Conservation (phyloP, 768 basidiomycete species). For the Leccinum pellstonianum region DNA sequence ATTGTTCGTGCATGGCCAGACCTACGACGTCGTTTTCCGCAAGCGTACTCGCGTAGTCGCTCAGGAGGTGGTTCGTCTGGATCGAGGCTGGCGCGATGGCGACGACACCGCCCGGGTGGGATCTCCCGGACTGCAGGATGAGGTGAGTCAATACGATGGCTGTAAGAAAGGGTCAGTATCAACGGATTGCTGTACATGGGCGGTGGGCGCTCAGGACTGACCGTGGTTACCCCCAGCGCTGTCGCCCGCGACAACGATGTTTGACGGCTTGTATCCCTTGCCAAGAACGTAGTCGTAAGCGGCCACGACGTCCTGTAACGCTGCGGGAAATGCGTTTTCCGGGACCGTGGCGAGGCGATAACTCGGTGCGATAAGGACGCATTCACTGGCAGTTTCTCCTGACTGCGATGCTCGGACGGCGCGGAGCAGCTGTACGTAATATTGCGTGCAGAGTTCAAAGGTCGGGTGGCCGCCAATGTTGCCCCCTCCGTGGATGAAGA, state of each 20-base stretch:
- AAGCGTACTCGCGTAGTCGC: constrained; percentile 5
- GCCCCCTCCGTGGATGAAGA: constrained; percentile 28
- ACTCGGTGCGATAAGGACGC: constrained; percentile 23
- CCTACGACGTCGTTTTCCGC: constrained; percentile 2
- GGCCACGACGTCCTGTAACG: constrained; percentile 23
- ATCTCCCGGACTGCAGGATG: constrained; percentile 50
- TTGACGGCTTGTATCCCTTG: constrained; percentile 21
- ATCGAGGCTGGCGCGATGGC: constrained; percentile 47
- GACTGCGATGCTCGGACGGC: background rate
- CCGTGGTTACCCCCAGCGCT: constrained; percentile 30
- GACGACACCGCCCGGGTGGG: constrained; percentile 53
- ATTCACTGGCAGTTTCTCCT: background rate
- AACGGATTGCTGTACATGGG: background rate
- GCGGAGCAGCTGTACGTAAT: constrained; percentile 15
- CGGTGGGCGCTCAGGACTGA: constrained; percentile 2
- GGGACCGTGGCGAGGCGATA: constrained; percentile 26
- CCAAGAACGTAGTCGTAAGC: constrained; percentile 27
- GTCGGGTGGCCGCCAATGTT: constrained; percentile 22
- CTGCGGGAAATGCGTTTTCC: constrained; percentile 24
- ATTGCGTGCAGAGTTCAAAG: background rate
- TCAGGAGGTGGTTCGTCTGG: constrained; percentile 1
- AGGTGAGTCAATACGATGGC: constrained; percentile 28
- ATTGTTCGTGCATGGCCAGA: accelerated
- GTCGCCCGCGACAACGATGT: constrained; percentile 23
- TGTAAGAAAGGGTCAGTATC: background rate